A percentile compares a stretch with the other conserved stretches of the same genome.
Conservation (phyloP, 169 alveolate genomes). For the Miamiensis avidus region DNA sequence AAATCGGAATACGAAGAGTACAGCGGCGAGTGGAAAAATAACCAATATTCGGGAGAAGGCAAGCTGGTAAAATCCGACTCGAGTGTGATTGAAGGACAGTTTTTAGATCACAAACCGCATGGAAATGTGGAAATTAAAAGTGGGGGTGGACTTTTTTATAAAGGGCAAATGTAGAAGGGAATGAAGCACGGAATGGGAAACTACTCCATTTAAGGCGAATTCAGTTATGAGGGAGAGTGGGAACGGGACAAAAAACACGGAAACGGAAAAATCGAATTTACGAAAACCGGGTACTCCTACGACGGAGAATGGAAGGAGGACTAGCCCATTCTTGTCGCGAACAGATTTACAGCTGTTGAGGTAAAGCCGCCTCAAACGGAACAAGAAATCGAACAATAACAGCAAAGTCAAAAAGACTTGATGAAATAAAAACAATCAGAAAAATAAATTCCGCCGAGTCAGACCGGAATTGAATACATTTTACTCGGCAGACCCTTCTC, state of each 20-base stretch:
- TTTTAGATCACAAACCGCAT: background rate
- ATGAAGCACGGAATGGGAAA: background rate
- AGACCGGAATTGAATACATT: background rate
- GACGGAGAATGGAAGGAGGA: slow-evolving; percentile 23
- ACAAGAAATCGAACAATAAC: background rate
- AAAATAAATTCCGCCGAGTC: background rate
- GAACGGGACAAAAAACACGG: background rate
- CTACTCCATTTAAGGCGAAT: background rate
- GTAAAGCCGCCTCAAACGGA: background rate
- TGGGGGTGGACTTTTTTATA: background rate
- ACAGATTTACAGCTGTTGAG: background rate
- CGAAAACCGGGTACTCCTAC: background rate
- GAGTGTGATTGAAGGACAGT: background rate
- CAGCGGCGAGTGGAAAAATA: slow-evolving; percentile 13
- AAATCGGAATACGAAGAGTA: slow-evolving; percentile 1
- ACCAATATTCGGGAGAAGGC: background rate
- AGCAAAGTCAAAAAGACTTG: background rate
- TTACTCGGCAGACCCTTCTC: background rate
- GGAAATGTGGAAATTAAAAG: background rate
- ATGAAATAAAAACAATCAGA: background rate
- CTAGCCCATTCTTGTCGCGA: background rate
- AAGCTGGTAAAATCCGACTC: background rate
- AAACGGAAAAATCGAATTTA: background rate
- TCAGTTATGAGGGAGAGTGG: background rate
- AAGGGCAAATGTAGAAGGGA: background rate